Evolutionary conservation across 768 basidiomycete species (phyloP), one percentile per base, ranked within the genome.

Genomic region (Mycena galopus): DNA sequence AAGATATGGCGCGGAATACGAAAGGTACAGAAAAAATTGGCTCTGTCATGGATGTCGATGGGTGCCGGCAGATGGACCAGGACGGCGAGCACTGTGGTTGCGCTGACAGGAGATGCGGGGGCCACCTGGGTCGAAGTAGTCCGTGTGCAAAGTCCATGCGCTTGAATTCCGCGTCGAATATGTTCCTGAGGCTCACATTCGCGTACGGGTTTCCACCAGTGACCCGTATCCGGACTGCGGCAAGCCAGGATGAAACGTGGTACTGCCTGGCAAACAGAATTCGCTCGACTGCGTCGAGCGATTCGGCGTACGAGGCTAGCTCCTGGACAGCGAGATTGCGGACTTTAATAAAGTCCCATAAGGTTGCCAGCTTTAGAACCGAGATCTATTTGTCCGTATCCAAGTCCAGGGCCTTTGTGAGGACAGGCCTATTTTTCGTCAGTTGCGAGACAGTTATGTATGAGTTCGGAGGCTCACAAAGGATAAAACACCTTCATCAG

Each of bases 321-420:
- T 74, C 60, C 19, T 78, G 21, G 37, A 81, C 72, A 16, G 82
- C 81, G 37, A 75, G 42, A n/a, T 75, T 58, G 55, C 78, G 70
- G 37, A 82, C 29, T 17, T 64, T 23, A 2, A 75, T 44, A 23
- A 79, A 80, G 27, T 77, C 74, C 79, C 83, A 85, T 76, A 79
- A 77, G 19, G 56, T 77, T 11, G 82, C 68, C 23, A 84, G 56
- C 63, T 81, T 80, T 33, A 81, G 59, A 53, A 83, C 78, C 0
- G 79, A 72, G 25, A 79, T 74, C 84, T 84, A 85, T 60, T 73
- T 72, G 21, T 59, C 60, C 19, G 37, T 29, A 1, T 4, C 17
- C 21, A 61, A 11, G 2, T 10, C 16, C 6, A 65, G 55, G 5
- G 51, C 44, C n/a, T 66, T 65, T 2, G 63, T 33, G n/a, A 71